phyloP scores from a whole-genome alignment of 805 yeast species.

The Zygoascus bituminiphila region DNA sequence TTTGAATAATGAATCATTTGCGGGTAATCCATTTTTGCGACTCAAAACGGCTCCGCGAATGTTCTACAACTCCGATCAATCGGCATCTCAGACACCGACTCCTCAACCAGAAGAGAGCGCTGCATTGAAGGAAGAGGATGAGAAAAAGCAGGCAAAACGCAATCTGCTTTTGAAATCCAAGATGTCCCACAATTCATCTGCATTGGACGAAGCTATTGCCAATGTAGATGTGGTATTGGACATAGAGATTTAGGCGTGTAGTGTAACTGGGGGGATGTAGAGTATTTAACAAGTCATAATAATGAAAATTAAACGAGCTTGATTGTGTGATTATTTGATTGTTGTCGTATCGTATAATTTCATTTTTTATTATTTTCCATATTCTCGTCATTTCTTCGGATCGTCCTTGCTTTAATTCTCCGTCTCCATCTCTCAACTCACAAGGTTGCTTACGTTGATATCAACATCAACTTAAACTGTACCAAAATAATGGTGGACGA shows the following conservation, averaged over 20 bases:
- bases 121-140: constrained; percentile 30
- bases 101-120: constrained; percentile 43
- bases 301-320: neutral
- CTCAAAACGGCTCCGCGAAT: constrained; percentile 80
- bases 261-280: neutral
- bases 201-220: constrained; percentile 33
- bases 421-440: neutral
- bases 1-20: constrained; percentile 28
- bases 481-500: constrained; percentile 25
- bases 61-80: constrained; percentile 47
- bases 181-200: constrained; percentile 14
- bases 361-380: neutral
- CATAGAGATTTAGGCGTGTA: constrained; percentile 25
- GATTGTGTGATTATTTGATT: neutral
- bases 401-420: neutral
- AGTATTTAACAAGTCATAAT: neutral
- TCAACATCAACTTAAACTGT: neutral
- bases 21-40: constrained; percentile 77
- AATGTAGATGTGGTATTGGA: constrained; percentile 30
- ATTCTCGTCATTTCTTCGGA: neutral
- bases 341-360: neutral
- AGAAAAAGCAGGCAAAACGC: constrained; percentile 24
- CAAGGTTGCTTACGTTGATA: neutral
- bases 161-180: neutral
- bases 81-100: constrained; percentile 29